phyloP scores from a whole-genome alignment of 2,329 filamentous ascomycete species.

The Coniochaeta sp. region DNA sequence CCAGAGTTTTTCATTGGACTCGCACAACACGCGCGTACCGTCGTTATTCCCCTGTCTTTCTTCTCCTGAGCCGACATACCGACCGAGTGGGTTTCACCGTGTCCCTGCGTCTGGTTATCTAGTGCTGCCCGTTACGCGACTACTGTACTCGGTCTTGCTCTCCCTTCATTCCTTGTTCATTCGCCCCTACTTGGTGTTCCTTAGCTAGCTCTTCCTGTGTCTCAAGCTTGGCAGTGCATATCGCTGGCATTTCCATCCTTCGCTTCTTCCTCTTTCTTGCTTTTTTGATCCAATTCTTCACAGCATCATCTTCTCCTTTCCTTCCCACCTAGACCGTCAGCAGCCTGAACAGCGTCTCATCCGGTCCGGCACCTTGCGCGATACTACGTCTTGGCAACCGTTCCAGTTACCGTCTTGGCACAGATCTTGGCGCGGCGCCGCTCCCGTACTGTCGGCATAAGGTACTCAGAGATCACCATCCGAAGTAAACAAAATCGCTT shows the following conservation, averaged over 20 bases:
- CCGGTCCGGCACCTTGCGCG: background rate
- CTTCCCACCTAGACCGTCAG: background rate
- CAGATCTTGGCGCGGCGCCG: slow-evolving; percentile 4
- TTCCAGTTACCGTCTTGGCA: slow-evolving; percentile 4
- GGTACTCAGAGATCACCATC: too few species aligned
- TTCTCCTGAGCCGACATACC: background rate
- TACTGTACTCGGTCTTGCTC: background rate
- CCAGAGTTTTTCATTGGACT: too few species aligned
- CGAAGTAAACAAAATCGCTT: too few species aligned
- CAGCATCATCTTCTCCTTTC: background rate
- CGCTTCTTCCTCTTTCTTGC: background rate
- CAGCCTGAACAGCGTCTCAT: background rate
- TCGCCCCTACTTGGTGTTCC: too few species aligned
- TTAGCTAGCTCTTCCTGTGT: too few species aligned
- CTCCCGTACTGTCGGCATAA: too few species aligned
- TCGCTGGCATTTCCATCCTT: background rate
- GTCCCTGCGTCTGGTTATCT: background rate
- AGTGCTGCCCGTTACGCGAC: too few species aligned
- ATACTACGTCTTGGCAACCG: background rate
- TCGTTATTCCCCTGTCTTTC: background rate
- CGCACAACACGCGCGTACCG: background rate
- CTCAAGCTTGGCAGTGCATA: too few species aligned
- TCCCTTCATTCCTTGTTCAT: background rate
- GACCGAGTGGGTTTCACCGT: background rate
- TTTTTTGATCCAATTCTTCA: too few species aligned